Evolutionary conservation across 2,329 filamentous ascomycete species (phyloP), one percentile per base, ranked within the genome.

Genomic region (Thelonectria olida): DNA sequence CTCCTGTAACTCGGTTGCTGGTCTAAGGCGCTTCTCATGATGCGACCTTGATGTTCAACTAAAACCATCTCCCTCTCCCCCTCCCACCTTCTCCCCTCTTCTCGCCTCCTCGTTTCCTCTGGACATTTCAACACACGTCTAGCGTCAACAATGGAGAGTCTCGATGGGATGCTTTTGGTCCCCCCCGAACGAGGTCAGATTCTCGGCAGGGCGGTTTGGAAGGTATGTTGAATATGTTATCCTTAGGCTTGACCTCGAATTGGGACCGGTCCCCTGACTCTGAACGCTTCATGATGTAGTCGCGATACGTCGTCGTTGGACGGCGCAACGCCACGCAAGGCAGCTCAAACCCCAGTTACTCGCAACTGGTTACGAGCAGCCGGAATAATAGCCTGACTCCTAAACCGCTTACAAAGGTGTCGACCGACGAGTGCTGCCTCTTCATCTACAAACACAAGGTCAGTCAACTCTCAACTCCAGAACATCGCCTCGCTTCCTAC

Each of bases 251-350:
- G 34, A 28, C 42, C 17, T 25, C 39, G 17, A n/a, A 51, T 28
- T 15, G 39, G 17, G 28, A 54, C n/a, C 23, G 31, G n/a, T 28
- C 54, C 27, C 19, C 44, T 62, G 55, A 64, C 58, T 51, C 61
- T 54, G 64, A 61, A 70, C 42, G 70, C 38, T 58, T 61, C 44
- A 45, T 45, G 22, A 20, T n/a, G 36, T 72, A 89, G 87, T 69
- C 82, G 71, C 86, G 88, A 75, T 88, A 86, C 74, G 82, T 90
- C 48, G 79, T 87, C 58, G 78, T 89, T 58, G 85, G 85, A 56
- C 72, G 72, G 55, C 74, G 74, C 54, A 67, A 61, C 57, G 65
- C 75, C 27, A 62, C 52, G 39, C 69, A 74, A n/a, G 54, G 56
- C 25, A 75, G 76, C 53, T 63, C 74, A 27, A 79, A 75, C 63